Evolutionary conservation across 371 early-diverging fungal species (phyloP), one percentile per base, ranked within the genome.

Genomic region (Dichotomocladium elegans): DNA sequence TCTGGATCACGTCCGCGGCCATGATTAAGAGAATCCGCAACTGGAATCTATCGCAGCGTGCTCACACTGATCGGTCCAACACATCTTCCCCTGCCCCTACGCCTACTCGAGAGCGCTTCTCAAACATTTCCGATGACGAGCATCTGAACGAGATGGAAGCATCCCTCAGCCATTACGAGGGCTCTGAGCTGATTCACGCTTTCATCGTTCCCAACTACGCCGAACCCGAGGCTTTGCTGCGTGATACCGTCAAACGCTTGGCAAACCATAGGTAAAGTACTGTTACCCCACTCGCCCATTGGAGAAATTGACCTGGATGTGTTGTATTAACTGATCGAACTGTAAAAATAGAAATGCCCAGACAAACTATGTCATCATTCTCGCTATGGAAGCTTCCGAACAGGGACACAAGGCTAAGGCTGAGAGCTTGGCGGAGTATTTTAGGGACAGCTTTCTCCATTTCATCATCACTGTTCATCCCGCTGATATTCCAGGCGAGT

Each of bases 351-450:
- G 76, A 46, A 61, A 71, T 56, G 74, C 77, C 21, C 62, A 51
- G 12, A 68, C 63, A 8, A 50, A 69, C 55, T 81, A 80, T 61
- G 68, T 77, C 53, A 74, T 88, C 28, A 67, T 85, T 35, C 66
- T 88, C 26, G 91, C 89, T 19, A 91, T 91, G 91, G 91, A 91
- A 62, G 83, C 76, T 22, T 68, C 80, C 26, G 91, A 91, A 64
- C 15, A 30, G n/a, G 86, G 77, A 9, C 55, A 68, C 55, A 74
- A 63, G 46, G 62, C 64, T 42, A 91, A 89, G 66, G 89, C 86
- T n/a, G 66, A 67, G 28, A 57, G 63, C n/a, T 60, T 91, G 14
- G 54, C 75, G 44, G 58, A 61, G n/a, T 61, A 56, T 40, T 90
- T 84, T 66, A 66, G 66, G 21, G 74, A 78, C 34, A 33, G 64